phyloP scores from a whole-genome alignment of 169 alveolate species.

The Cyclospora cayetanensis region DNA sequence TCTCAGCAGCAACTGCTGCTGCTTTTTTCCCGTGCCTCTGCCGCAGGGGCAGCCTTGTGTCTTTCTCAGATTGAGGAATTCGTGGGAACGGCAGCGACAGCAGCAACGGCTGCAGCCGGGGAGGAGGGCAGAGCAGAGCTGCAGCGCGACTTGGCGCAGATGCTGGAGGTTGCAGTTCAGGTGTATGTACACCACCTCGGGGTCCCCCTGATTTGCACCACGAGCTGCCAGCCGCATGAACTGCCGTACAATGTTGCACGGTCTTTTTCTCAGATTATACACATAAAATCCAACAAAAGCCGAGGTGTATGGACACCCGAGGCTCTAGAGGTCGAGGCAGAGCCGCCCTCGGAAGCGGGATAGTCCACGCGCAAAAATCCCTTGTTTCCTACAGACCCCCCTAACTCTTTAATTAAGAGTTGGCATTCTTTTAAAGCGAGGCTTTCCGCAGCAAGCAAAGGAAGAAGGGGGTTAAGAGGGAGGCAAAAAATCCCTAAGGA shows the following conservation, averaged over 20 bases:
- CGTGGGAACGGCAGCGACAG: background rate
- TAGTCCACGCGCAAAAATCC: background rate
- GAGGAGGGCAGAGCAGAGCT: background rate
- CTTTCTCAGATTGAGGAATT: background rate
- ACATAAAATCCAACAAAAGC: background rate
- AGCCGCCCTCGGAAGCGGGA: background rate
- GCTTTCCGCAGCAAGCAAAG: background rate
- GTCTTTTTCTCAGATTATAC: background rate
- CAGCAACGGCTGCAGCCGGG: background rate
- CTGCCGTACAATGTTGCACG: background rate
- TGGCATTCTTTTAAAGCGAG: no score
- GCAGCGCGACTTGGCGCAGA: conserved; percentile 20
- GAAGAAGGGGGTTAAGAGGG: background rate
- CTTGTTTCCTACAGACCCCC: background rate
- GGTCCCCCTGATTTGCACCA: conserved; percentile 15
- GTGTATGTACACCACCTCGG: conserved; percentile 45
- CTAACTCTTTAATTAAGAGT: no score
- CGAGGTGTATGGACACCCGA: background rate
- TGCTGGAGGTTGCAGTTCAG: background rate
- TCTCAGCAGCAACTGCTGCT: background rate
- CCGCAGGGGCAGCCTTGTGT: background rate
- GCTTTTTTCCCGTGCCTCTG: background rate
- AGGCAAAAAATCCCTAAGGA: no score
- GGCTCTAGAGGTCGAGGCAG: background rate
- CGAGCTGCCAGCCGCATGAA: background rate